Evolutionary conservation across 441 rosid species (phyloP), one percentile per base, ranked within the genome.

Genomic region (Mallotus japonicus): DNA sequence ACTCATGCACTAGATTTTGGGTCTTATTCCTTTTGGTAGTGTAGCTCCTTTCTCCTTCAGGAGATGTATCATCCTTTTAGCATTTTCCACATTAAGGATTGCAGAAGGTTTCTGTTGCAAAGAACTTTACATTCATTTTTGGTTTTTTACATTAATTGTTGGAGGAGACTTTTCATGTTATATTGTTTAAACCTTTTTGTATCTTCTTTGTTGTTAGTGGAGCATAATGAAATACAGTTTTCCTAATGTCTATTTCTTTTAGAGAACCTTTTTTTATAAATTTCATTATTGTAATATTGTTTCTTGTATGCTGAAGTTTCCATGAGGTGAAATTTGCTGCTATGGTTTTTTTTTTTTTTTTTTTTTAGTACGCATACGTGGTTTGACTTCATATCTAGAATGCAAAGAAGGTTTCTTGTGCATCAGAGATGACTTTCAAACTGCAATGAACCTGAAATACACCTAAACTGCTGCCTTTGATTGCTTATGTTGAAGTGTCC

Each of bases 31-130:
- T 58, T 74, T 42, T 59, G 55, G 53, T 50, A 40, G 24, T 54
- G 50, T 55, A 68, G 7, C 13, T 56, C 11, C 54, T 56, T 22
- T 2, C 16, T 13, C 13, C 60, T 49, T 44, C 44, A 2, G n/a
- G 32, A 46, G 58, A 62, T 47, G 67, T 6, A 50, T 47, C 1
- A 28, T 47, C 19, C 19, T 12, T 56, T 28, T 56, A 69, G 62
- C 44, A 66, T 66, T 49, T 49, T 69, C 28, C 40, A n/a, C 20
- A 56, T 40, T 69, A 69, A 69, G 67, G 61, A 54, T 5, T 63
- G 46, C 6, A 6, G 62, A 10, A 62, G 37, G 19, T 32, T 51
- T 40, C 14, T 72, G 51, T 44, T 66, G 14, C 47, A 14, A 15
- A 62, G 62, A 62, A 63, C 37, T 37, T 19, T 28, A 20, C 24